Conservation (phyloP, 2,329 filamentous ascomycete species). For the Ceratocystis smalleyi region DNA sequence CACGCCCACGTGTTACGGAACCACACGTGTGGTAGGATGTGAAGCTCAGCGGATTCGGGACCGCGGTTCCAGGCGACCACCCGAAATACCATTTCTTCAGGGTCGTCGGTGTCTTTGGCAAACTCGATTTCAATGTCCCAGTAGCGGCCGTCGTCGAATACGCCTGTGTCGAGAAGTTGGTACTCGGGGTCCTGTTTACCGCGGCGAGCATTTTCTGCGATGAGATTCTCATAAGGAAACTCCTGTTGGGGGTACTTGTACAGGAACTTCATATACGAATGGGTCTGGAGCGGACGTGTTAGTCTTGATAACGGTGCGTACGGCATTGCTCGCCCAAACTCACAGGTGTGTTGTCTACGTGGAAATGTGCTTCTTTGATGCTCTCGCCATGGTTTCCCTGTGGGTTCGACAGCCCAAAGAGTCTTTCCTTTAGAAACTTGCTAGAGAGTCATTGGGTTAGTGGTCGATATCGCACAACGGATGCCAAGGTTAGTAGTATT, state of each 20-base stretch:
- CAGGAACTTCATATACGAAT: slow-evolving; percentile 97
- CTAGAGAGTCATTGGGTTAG: slow-evolving; percentile 29
- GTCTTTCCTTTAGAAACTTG: slow-evolving; percentile 82
- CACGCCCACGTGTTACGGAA: slow-evolving; percentile 96
- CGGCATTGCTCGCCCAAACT: background rate
- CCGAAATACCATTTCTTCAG: slow-evolving; percentile 82
- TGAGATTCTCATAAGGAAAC: slow-evolving; percentile 81
- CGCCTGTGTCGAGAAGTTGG: slow-evolving; percentile 75
- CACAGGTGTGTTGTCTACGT: slow-evolving; percentile 80
- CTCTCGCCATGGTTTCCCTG: slow-evolving; percentile 96
- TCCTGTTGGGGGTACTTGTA: slow-evolving; percentile 91
- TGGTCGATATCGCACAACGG: slow-evolving; percentile 3
- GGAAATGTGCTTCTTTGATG: slow-evolving; percentile 92
- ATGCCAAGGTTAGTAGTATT: too few relatives aligned
- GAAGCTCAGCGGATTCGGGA: slow-evolving; percentile 73
- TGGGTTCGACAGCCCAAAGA: slow-evolving; percentile 89
- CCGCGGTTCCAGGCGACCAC: slow-evolving; percentile 94
- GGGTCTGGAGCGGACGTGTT: slow-evolving; percentile 24
- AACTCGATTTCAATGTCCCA: slow-evolving; percentile 97
- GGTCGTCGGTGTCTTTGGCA: slow-evolving; percentile 82
- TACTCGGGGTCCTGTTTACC: slow-evolving; percentile 70
- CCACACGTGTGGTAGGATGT: slow-evolving; percentile 90
- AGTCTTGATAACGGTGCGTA: background rate
- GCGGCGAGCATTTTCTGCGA: slow-evolving; percentile 68
- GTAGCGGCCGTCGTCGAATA: slow-evolving; percentile 79